Conservation (phyloP, 305 asterid genomes). For the Petunia hybrid region DNA sequence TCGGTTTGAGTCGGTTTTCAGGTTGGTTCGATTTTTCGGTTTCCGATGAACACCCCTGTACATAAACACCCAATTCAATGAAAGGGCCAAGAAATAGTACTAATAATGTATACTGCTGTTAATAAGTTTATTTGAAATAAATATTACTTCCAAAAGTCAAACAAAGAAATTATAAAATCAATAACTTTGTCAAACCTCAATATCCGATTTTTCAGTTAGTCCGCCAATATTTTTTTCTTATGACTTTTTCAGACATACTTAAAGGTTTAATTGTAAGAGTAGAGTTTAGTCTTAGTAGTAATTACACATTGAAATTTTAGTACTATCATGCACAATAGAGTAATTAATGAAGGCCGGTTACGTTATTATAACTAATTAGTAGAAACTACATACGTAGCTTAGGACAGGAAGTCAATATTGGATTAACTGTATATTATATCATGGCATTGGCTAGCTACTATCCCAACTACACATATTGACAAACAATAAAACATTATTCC, state of each 20-base stretch:
- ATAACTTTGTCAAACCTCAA: slow-evolving; percentile 15
- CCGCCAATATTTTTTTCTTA: background rate
- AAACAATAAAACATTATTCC: background rate
- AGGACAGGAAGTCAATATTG: background rate
- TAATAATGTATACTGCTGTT: background rate
- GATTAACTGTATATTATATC: background rate
- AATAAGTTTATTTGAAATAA: background rate
- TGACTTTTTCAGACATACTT: background rate
- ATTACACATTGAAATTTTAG: slow-evolving; percentile 26
- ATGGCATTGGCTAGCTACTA: slow-evolving; percentile 20
- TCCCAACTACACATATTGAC: slow-evolving; percentile 33
- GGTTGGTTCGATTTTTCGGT: too few species aligned
- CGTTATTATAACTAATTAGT: too few species aligned
- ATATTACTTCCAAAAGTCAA: slow-evolving; percentile 1
- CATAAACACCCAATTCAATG: background rate
- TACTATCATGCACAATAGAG: too few species aligned
- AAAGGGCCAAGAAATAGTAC: background rate
- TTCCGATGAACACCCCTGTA: too few species aligned
- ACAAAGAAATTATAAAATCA: slow-evolving; percentile 9
- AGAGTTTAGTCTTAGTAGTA: background rate
- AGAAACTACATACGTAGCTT: background rate
- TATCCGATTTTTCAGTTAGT: background rate
- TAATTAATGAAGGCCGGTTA: too few species aligned
- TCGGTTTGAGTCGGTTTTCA: too few species aligned
- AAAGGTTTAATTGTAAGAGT: background rate